Evolutionary conservation across 352 stramenopile species (phyloP), one percentile per base, ranked within the genome.

Genomic region (Phytophthora cryptogea): DNA sequence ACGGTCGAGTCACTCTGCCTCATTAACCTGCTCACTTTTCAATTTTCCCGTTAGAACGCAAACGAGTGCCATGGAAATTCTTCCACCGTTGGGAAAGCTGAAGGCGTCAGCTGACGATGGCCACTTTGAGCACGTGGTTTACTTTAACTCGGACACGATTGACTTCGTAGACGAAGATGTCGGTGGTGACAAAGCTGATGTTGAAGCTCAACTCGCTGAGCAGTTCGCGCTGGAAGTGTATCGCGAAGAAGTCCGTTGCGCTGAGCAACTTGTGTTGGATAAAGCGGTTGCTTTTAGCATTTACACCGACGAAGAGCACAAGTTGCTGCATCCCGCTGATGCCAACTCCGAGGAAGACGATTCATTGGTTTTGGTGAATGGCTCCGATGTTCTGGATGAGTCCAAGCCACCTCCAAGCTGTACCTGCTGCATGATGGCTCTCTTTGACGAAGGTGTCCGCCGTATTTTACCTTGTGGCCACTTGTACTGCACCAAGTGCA

Each of bases 401-500:
- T 52, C 41, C 36, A 89, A 84, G 44, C 70, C 68, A 17, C 49
- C 72, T 36, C 70, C 70, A 20, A 68, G 44, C 6, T 89, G 79
- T 55, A 56, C 51, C 10, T 77, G 74, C 47, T 89, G 75, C 14
- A 42, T 74, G 13, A 8, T 7, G 27, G n/a, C 27, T 14, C 41
- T 86, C 5, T 10, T 44, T 8, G 48, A 76, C 10, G 16, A 45
- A 17, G 26, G 7, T 5, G 30, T 46, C 50, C 66, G 59, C 3
- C 74, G 76, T 13, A 52, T 72, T 32, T 56, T 88, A 41, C 55
- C 72, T 4, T 93, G 82, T 32, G 70, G 74, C 2, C 80, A 93
- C 30, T 23, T 89, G 14, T 93, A 92, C 52, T 93, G 84, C 50
- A 52, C 43, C 2, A 41, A 63, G 4, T 92, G 84, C 44, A 70